These are phyloP conservation scores for Solanum verrucosum DNA, from an alignment of 257 asterid species.

Conservation along the genomic window DNA sequence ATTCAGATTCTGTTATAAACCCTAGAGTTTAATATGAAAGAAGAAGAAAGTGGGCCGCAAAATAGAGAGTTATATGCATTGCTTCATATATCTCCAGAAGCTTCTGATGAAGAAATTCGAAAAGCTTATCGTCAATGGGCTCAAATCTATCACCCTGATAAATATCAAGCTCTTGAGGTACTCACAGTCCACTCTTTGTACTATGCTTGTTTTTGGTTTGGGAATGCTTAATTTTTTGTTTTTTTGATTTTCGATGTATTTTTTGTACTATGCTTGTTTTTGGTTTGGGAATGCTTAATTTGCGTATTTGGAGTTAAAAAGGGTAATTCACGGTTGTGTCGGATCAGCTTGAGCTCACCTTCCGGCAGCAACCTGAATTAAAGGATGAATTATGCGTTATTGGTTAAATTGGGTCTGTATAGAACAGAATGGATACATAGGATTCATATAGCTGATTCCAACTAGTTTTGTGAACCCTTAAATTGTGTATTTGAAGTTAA, in stretches of 20 bases:
- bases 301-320: not conserved
- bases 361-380: not conserved
- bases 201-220: not conserved
- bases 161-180: constrained; percentile 69
- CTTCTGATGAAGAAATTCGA: constrained; percentile 92
- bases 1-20: not conserved
- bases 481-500: not conserved
- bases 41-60: constrained; percentile 9
- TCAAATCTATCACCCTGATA: constrained; percentile 93
- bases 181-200: not conserved
- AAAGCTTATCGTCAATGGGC: constrained; percentile 99
- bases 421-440: not conserved
- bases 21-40: constrained; percentile 8
- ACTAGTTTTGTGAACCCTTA: not conserved
- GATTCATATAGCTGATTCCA: not conserved
- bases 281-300: not conserved
- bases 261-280: not conserved
- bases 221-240: not conserved
- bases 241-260: no score
- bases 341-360: not conserved
- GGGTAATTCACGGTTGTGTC: not conserved
- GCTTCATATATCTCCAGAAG: constrained; percentile 83
- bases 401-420: not conserved
- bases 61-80: constrained; percentile 75
- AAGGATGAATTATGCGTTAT: not conserved